A percentile compares a stretch with the other conserved stretches of the same genome.
Evolutionary conservation across 2,329 filamentous ascomycete genomes (phyloP).

Genomic region (Fusarium denticulatum): DNA sequence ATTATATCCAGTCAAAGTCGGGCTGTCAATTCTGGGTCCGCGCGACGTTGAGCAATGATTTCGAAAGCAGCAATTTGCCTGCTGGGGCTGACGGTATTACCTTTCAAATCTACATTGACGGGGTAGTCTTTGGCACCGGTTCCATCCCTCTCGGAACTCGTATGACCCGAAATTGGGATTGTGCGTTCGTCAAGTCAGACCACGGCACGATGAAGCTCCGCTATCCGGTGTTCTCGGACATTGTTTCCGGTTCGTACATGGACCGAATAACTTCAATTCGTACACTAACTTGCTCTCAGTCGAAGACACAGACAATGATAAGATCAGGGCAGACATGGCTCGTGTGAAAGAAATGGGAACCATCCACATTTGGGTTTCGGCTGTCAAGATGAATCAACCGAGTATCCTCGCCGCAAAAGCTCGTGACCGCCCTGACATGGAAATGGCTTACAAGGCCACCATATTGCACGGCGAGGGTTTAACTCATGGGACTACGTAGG

Average conservation of each 20-base stretch:
- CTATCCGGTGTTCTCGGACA: not conserved
- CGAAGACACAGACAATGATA: not conserved
- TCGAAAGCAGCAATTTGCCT: rapidly evolving
- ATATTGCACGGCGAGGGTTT: not conserved
- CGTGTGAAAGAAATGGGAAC: not conserved
- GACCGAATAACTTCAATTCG: not conserved
- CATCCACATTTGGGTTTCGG: not conserved
- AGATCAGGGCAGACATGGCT: not conserved
- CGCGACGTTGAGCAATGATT: no score
- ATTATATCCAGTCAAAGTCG: not conserved
- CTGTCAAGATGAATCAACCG: not conserved
- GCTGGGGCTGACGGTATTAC: not conserved
- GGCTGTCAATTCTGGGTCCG: not conserved
- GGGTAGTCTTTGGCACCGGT: no score
- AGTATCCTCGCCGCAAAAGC: rapidly evolving
- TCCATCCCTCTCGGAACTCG: no score
- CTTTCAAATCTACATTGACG: not conserved
- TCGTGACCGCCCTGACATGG: not conserved
- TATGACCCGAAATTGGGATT: rapidly evolving
- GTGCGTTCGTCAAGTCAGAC: not conserved
- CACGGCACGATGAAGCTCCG: not conserved
- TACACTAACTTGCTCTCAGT: not conserved
- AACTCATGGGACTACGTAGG: not conserved
- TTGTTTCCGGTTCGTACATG: not conserved
- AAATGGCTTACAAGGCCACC: not conserved